phyloP scores from a whole-genome alignment of 169 alveolate species.

The Cryptosporidium felis region DNA sequence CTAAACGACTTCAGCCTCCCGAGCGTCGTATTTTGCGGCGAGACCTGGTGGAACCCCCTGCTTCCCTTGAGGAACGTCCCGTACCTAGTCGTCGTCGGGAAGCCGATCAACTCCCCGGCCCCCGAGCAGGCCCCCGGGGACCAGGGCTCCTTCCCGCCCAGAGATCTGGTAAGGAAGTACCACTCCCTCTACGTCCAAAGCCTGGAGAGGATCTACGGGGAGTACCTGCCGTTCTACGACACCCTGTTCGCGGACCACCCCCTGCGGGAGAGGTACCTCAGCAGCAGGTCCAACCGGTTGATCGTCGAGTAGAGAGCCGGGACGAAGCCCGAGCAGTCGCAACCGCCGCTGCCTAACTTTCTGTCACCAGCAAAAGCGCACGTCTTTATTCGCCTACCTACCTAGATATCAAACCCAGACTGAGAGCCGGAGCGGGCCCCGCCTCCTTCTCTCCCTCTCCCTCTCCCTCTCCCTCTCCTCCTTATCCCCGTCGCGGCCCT shows the following conservation, averaged over 20 bases:
- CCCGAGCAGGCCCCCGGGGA: no score
- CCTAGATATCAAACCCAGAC: no score
- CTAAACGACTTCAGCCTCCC: slow-evolving; percentile 59
- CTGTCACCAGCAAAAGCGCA: no score
- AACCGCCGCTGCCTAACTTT: no score
- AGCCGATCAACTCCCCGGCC: background rate
- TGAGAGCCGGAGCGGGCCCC: no score
- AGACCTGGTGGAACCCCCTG: slow-evolving; percentile 68
- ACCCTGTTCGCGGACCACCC: background rate
- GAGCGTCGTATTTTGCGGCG: slow-evolving; percentile 52
- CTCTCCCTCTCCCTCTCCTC: no score
- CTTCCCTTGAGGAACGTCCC: slow-evolving; percentile 51
- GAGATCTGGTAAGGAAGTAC: slow-evolving; percentile 36
- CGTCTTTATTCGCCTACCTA: no score
- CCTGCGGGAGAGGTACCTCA: slow-evolving; percentile 1
- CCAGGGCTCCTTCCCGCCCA: slow-evolving; percentile 41
- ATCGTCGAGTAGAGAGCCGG: slow-evolving; percentile 14
- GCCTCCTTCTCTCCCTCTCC: no score
- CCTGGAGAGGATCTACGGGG: slow-evolving; percentile 1
- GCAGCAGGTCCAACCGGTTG: background rate
- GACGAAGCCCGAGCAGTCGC: no score
- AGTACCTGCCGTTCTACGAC: slow-evolving; percentile 7
- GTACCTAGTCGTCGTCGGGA: slow-evolving; percentile 40
- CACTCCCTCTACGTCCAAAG: slow-evolving; percentile 22
- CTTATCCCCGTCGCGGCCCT: no score